Percentiles rank a stretch among this genome's conserved stretches.
phyloP scores from a whole-genome alignment of 208 protist species.

The Strigomonas culicis region DNA sequence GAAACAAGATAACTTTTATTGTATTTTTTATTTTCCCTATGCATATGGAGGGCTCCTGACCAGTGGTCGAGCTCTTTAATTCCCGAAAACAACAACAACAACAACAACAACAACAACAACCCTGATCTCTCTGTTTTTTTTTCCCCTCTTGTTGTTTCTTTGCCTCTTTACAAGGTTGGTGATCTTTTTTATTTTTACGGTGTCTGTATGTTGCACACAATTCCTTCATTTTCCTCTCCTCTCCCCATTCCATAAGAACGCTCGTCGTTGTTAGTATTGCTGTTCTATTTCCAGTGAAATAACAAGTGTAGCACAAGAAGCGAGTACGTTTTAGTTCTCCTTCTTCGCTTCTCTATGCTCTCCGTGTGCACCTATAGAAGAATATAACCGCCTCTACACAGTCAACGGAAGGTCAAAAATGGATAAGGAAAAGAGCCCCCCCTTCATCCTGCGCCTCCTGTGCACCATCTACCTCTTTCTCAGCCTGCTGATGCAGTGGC shows the following conservation, averaged over 20 bases:
- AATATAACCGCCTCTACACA: background rate
- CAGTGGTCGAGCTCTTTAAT: no score
- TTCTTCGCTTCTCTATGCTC: no score
- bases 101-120: no score
- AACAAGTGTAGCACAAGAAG: no score
- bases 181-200: background rate
- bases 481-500: conserved; percentile 43
- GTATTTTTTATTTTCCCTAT: background rate
- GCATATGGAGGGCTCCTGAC: background rate
- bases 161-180: no score
- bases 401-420: background rate
- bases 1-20: background rate
- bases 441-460: conserved; percentile 34
- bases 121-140: conserved; percentile 1
- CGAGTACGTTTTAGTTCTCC: no score
- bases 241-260: background rate
- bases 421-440: conserved; percentile 7
- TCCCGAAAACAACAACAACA: no score
- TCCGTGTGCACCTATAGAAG: no score
- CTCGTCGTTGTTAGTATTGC: conserved; percentile 2
- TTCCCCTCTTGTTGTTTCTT: background rate
- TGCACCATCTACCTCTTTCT: conserved; percentile 58
- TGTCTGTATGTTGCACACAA: conserved; percentile 8
- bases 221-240: conserved; percentile 8
- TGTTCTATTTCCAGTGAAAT: no score